Evolutionary conservation across 1,284 basidiomycete species (phyloP), one percentile per base, ranked within the genome.

Genomic region (Puccinia novopanici): DNA sequence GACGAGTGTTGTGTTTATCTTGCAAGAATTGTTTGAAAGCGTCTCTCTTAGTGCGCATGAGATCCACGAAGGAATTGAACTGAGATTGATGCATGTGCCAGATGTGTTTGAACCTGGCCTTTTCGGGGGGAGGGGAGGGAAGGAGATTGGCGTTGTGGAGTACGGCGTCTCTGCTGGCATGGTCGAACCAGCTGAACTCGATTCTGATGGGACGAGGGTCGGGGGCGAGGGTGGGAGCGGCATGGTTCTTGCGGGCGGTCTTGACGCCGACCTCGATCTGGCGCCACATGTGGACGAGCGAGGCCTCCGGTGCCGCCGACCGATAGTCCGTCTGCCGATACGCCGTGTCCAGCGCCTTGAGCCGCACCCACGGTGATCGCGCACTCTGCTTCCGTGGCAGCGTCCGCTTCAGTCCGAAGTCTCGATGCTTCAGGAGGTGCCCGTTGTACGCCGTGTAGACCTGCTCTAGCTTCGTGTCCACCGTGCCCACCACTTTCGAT

Each of bases 191-290:
- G 30, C 57, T 65, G 30, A 63, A 68, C 37, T 81, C 71, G 24
- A 81, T 81, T n/a, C 79, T 57, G 24, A 81, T 81, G 24, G 79
- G 79, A 10, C 72, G 40, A 24, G 79, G 79, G 50, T 81, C 79
- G 24, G 57, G 72, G 40, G 45, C 30, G 6, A 52, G 17, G 10
- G 55, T 67, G n/a, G 59, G 59, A 6, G 59, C 27, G 30, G 59
- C 72, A 75, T 81, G 72, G 34, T 68, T 68, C 54, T 75, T 81
- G 19, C 71, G 37, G 10, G 79, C 71, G 8, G 79, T 74, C 24
- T 74, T 75, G 17, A 81, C 61, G 4, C 79, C 72, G 45, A 81
- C 27, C 54, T 81, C 71, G 0, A 75, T 45, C 61, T 81, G 79
- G 50, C 67, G 34, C 71, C 71, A 74, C 79, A 81, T 81, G 22